Evolutionary conservation across 2,329 filamentous ascomycete genomes (phyloP), one percentile per base, ranked within the genome.

Genomic region (Xylariaceae sp.): DNA sequence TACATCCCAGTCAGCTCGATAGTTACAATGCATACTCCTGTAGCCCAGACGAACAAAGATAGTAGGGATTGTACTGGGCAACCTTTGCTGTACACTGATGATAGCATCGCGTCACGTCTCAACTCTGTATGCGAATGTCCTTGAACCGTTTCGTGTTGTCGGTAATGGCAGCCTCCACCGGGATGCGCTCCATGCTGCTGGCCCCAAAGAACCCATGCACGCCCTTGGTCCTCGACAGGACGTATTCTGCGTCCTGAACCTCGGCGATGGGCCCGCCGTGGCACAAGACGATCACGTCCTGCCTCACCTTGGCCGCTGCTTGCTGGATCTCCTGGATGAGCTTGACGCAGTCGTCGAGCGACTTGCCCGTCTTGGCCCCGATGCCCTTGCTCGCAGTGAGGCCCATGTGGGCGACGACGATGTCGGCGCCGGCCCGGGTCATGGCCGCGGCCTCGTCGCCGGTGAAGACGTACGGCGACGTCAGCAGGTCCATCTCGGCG

Each of bases 171-270:
- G 70, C 60, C 50, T 83, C 80, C 9, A 83, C 79, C 0, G 80
- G 79, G 40, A 83, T 55, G 27, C 79, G 61, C 56, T 84, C 80
- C 73, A 84, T 80, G 34, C 72, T 76, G 40, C 77, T 82, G 9
- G 80, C 80, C 0, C 80, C 80, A 46, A 77, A 83, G 53, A 85
- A 84, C 0, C 80, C 80, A 57, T 83, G 77, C n/a, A 83, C 61
- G 0, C 78, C 79, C 24, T 64, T 68, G 1, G 75, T 79, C 43
- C 69, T 59, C 15, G 62, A 63, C 19, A 84, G 61, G 8, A 84
- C 70, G 50, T 75, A 81, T 42, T 70, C 61, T 0, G 79, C 79
- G 52, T 84, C 77, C 29, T 73, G 59, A 0, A 77, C 75, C 32
- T 65, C 65, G 3, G 78, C 77, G 42, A 85, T 80, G 0, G 80